Evolutionary conservation across 805 yeast species (phyloP).

Genomic region (Yamadazyma scolyti): DNA sequence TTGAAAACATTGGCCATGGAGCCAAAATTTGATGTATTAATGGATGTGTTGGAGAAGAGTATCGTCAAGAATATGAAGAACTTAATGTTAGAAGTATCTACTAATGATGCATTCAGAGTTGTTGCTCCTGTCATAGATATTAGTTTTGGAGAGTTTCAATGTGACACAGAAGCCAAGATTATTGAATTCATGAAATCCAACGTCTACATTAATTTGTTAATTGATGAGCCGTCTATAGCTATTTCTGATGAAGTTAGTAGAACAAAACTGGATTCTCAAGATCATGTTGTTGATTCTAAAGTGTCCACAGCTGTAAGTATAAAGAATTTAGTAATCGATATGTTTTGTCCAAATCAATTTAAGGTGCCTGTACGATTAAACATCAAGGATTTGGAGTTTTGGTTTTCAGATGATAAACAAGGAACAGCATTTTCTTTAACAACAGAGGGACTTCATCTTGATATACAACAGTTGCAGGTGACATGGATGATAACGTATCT

Average conservation of each 20-base stretch:
- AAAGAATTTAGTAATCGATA: constrained; percentile 19
- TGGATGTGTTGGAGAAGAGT: constrained; percentile 65
- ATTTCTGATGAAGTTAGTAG: constrained; percentile 16
- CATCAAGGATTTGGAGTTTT: constrained; percentile 33
- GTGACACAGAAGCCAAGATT: constrained; percentile 16
- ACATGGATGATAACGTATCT: constrained; percentile 20
- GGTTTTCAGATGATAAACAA: constrained; percentile 24
- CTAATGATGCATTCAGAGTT: constrained; percentile 43
- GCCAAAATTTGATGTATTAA: constrained; percentile 42
- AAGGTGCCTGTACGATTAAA: constrained; percentile 12
- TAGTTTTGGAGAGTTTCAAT: constrained; percentile 30
- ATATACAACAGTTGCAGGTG: constrained; percentile 17
- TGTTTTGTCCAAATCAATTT: constrained; percentile 20
- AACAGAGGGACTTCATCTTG: constrained; percentile 16
- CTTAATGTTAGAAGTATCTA: constrained; percentile 26
- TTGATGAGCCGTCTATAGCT: constrained; percentile 35
- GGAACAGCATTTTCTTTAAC: constrained; percentile 15
- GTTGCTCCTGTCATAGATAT: constrained; percentile 44
- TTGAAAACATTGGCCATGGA: constrained; percentile 31
- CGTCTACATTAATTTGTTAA: constrained; percentile 24
- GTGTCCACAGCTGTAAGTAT: constrained; percentile 30
- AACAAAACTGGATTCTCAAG: constrained; percentile 1
- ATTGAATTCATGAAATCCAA: constrained; percentile 12
- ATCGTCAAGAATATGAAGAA: constrained; percentile 44
- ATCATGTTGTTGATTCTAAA: constrained; percentile 2